These are phyloP conservation scores for Penicillium silybi DNA, from an alignment of 495 filamentous ascomycete species.

Conservation along the genomic window DNA sequence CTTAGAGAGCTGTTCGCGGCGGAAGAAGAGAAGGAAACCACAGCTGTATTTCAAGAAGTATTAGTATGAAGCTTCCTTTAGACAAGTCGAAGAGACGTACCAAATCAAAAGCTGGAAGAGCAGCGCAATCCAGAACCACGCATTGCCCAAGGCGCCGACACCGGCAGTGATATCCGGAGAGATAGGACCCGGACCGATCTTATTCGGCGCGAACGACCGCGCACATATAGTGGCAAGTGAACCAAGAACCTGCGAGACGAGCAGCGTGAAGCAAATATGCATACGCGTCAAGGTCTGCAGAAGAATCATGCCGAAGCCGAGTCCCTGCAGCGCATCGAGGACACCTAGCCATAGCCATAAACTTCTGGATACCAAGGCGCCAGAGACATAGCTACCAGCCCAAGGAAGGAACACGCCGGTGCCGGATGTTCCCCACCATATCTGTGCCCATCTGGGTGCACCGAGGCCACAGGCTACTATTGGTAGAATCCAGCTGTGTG, in stretches of 20 bases:
- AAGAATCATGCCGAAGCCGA: slow-evolving; percentile 51
- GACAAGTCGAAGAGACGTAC: slow-evolving; percentile 22
- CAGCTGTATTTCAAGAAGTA: slow-evolving; percentile 25
- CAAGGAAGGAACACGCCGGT: slow-evolving; percentile 46
- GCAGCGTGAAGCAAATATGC: slow-evolving; percentile 48
- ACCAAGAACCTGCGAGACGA: slow-evolving; percentile 49
- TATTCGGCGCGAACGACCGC: slow-evolving; percentile 44
- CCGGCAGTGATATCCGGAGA: slow-evolving; percentile 45
- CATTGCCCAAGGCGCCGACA: slow-evolving; percentile 46
- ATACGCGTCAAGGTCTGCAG: slow-evolving; percentile 47
- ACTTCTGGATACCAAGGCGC: slow-evolving; percentile 44
- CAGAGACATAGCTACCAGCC: slow-evolving; percentile 41
- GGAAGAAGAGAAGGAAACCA: slow-evolving; percentile 66
- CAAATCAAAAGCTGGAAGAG: slow-evolving; percentile 60
- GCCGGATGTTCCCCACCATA: slow-evolving; percentile 50
- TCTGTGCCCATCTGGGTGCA: slow-evolving; percentile 49
- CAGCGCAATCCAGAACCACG: slow-evolving; percentile 66
- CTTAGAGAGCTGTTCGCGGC: slow-evolving; percentile 68
- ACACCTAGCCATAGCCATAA: slow-evolving; percentile 52
- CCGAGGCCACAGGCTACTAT: slow-evolving; percentile 49
- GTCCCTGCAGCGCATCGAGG: slow-evolving; percentile 44
- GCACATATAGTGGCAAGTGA: slow-evolving; percentile 48
- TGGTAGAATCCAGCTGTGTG: slow-evolving; percentile 49
- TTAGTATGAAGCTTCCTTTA: neutral
- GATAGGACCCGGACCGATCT: slow-evolving; percentile 46